Evolutionary conservation across 164 flowering plant genomes (phyloP).

Genomic region (Chimonanthus praecox): DNA sequence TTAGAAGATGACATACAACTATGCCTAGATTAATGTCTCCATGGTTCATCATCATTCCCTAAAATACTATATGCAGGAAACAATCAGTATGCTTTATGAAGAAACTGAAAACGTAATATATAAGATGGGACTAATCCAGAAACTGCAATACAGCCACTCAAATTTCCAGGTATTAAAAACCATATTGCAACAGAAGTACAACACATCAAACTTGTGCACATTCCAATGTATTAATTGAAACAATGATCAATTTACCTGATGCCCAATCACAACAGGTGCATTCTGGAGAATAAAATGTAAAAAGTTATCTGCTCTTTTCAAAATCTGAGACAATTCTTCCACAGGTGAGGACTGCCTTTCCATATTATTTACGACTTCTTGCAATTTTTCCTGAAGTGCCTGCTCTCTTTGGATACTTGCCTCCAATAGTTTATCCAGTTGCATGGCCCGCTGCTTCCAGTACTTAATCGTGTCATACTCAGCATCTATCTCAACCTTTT

Average conservation of each 20-base stretch:
- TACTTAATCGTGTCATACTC: conserved; percentile 64
- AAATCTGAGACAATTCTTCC: conserved; percentile 79
- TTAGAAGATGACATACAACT: background rate
- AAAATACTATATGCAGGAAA: background rate
- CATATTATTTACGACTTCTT: conserved; percentile 59
- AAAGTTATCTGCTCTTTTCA: conserved; percentile 91
- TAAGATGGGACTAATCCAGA: background rate
- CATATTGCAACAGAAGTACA: conserved; percentile 1
- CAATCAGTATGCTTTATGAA: background rate
- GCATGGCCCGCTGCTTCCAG: conserved; percentile 79
- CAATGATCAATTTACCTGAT: conserved; percentile 56
- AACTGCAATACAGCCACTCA: background rate
- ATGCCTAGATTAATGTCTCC: background rate
- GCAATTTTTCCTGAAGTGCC: conserved; percentile 55
- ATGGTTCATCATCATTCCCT: background rate
- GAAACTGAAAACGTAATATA: background rate
- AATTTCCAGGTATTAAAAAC: background rate
- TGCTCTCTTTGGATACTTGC: conserved; percentile 81
- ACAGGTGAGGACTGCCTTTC: conserved; percentile 86
- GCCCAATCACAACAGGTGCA: conserved; percentile 97
- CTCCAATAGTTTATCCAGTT: conserved; percentile 69
- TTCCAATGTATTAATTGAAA: background rate
- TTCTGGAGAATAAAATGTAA: conserved; percentile 94
- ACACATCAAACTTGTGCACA: background rate
- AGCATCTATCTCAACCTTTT: conserved; percentile 59